Evolutionary conservation across 345 rosid genomes (phyloP).

Genomic region (Hibiscus mutabilis): DNA sequence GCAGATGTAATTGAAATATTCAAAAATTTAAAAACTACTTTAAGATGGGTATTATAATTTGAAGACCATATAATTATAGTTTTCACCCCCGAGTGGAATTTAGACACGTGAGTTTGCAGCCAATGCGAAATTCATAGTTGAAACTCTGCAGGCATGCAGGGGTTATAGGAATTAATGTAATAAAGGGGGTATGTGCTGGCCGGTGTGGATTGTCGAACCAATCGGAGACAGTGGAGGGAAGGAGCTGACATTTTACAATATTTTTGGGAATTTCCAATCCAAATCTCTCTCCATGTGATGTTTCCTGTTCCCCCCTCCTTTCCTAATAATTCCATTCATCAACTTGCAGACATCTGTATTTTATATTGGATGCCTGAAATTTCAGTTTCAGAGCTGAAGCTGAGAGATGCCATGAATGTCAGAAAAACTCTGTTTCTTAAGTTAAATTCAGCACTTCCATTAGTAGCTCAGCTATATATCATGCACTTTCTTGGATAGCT

Average conservation of each 20-base stretch:
- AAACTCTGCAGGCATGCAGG: background rate
- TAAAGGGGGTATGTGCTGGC: background rate
- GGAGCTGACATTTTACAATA: background rate
- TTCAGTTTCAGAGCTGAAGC: background rate
- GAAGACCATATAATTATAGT: too few species aligned
- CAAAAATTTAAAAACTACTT: too few species aligned
- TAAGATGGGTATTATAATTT: too few species aligned
- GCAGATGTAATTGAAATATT: too few species aligned
- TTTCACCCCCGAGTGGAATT: too few species aligned
- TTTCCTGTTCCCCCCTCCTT: background rate
- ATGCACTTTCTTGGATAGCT: too few species aligned
- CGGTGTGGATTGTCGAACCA: background rate
- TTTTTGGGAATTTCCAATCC: background rate
- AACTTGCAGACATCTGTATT: background rate
- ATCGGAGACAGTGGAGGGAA: background rate
- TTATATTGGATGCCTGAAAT: background rate
- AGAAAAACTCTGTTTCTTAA: background rate
- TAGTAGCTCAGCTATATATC: background rate
- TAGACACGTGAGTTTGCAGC: too few species aligned
- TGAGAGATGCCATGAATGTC: background rate
- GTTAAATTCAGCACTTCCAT: background rate
- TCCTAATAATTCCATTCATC: background rate
- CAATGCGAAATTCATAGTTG: too few species aligned
- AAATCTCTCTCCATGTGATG: background rate
- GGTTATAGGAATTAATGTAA: background rate